These are phyloP conservation scores for Monosporascus sp. DNA, from an alignment of 2,329 filamentous ascomycete species.

Conservation along the genomic window DNA sequence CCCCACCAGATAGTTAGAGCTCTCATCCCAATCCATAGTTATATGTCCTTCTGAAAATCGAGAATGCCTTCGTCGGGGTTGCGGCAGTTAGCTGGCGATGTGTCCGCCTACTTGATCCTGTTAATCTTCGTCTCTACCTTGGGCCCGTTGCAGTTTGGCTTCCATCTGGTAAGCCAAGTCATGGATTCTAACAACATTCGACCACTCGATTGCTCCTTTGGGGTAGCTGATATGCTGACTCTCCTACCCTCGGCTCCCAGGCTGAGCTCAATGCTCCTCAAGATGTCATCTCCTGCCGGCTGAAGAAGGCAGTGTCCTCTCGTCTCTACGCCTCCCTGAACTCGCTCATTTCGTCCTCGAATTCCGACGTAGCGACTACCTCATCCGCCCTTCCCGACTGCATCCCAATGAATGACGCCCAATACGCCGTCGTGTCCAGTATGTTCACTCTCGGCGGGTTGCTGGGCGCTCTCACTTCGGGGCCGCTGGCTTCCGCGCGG, in stretches of 20 bases:
- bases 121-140: constrained; percentile 72
- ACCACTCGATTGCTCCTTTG: no score
- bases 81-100: constrained; percentile 34
- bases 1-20: no score
- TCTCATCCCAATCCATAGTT: constrained; percentile 31
- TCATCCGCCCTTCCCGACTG: constrained; percentile 59
- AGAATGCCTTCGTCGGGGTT: constrained; percentile 20
- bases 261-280: constrained; percentile 93
- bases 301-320: constrained; percentile 46
- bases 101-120: constrained; percentile 74
- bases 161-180: constrained; percentile 64
- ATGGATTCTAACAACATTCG: no score
- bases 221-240: not conserved
- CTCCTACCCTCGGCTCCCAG: constrained; percentile 36
- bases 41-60: constrained; percentile 24
- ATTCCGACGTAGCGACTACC: constrained; percentile 14
- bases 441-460: constrained; percentile 89
- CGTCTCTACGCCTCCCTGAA: constrained; percentile 21
- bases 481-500: constrained; percentile 69
- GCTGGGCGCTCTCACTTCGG: constrained; percentile 72
- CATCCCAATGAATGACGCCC: constrained; percentile 77
- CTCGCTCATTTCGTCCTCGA: constrained; percentile 21
- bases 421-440: constrained; percentile 83
- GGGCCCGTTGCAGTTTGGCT: constrained; percentile 90
- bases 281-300: constrained; percentile 81